Evolutionary conservation across 805 yeast genomes (phyloP), one percentile per base, ranked within the genome.

Genomic region (Saccharomycopsis synnaedendra): DNA sequence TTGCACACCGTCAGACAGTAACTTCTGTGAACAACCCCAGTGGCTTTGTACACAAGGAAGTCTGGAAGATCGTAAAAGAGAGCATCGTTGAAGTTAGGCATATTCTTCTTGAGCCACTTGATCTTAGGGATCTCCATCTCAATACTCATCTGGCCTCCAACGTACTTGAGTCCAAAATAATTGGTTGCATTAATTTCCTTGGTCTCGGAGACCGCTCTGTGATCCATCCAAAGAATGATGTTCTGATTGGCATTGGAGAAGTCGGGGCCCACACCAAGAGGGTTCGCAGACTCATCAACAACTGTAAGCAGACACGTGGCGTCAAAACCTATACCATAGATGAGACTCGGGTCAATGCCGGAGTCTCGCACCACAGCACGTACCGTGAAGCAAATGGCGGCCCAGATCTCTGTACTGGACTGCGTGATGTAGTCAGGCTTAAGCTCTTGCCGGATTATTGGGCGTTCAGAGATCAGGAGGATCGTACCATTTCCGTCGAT

Each of bases 101-200:
- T 67, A 64, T 93, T 72, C 63, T 84, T 81, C 63, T 90, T 90
- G 60, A 93, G 74, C 98, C 98, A 93, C 67, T 85, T 85, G 68
- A 87, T 88, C 66, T 93, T 93, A 52, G 98, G 98, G 55, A 93
- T 72, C 62, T 93, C 97, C 97, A 93, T 93, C 65, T 90, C 98
- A 59, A 93, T 84, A 44, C 97, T 88, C 97, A 93, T 90, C 58
- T 80, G 82, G 19, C 97, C 97, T 50, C 98, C 98, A 19, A 93
- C 97, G 62, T 86, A 93, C 62, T 85, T 83, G 59, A 93, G 72
- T 49, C 85, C 78, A 59, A 76, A 78, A 60, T 87, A 94, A 35
- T 75, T 74, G 0, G 96, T 83, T 39, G 81, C 76, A 64, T 90
- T 90, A 62, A 93, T 88, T 48, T 69, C 75, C 48, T 77, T 68